Conservation (phyloP, 805 yeast genomes). For the Barnettozyma siamensis region DNA sequence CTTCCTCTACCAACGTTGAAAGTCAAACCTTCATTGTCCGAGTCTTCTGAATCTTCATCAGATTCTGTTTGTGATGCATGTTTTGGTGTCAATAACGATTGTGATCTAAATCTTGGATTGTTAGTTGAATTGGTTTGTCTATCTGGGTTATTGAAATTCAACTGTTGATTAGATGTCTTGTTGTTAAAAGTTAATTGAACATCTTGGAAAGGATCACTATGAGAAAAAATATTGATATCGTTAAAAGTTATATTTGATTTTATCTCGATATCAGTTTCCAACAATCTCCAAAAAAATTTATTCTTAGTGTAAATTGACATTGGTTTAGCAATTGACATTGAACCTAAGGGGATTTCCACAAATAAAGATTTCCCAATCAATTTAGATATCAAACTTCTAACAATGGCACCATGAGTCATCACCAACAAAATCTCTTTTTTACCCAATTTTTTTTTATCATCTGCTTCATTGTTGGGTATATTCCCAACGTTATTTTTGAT, state of each 20-base stretch:
- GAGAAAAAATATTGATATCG: conserved; percentile 16
- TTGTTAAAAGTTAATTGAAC: conserved; percentile 21
- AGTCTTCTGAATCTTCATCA: conserved; percentile 13
- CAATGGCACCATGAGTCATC: conserved; percentile 41
- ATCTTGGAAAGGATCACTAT: conserved; percentile 22
- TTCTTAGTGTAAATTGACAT: conserved; percentile 1
- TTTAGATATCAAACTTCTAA: conserved; percentile 34
- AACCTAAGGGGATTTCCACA: conserved; percentile 36
- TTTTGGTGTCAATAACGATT: conserved; percentile 17
- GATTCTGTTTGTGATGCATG: conserved; percentile 4
- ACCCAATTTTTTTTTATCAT: conserved; percentile 8
- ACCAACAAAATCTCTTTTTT: conserved; percentile 30
- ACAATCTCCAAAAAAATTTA: conserved; percentile 18
- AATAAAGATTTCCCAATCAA: conserved; percentile 32
- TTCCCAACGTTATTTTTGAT: conserved; percentile 21
- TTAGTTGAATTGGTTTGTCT: conserved; percentile 13
- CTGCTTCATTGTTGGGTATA: neutral
- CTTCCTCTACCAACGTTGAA: conserved; percentile 18
- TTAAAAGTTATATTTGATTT: conserved; percentile 7
- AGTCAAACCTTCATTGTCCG: conserved; percentile 24
- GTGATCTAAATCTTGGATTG: conserved; percentile 18
- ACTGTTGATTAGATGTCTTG: conserved; percentile 11
- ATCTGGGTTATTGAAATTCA: conserved; percentile 18
- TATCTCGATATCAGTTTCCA: conserved; percentile 24
- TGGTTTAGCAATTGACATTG: conserved; percentile 23